These are phyloP conservation scores for Pavlovales sp. DNA, from an alignment of 208 protist genomes.

Conservation along the genomic window DNA sequence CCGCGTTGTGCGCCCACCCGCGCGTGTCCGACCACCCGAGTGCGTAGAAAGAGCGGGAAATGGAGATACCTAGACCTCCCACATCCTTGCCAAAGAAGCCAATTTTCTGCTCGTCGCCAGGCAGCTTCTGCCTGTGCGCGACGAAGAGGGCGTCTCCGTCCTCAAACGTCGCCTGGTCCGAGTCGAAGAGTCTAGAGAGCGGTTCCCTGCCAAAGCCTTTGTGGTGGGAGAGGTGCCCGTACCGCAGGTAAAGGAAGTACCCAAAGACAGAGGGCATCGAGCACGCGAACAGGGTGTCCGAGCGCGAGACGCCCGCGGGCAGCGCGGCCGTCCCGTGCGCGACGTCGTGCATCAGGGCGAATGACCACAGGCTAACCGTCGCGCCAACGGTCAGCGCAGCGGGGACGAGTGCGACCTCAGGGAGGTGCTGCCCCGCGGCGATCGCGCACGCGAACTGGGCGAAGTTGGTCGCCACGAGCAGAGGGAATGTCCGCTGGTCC, in stretches of 20 bases:
- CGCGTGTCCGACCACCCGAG: not conserved
- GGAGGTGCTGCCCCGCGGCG: not conserved
- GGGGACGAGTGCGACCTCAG: not conserved
- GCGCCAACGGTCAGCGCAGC: not conserved
- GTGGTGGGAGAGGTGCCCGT: conserved; percentile 21
- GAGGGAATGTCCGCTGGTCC: not conserved
- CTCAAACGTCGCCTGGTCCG: conserved; percentile 6
- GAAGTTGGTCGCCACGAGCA: not conserved
- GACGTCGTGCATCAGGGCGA: conserved; percentile 34
- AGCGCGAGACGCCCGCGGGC: not conserved
- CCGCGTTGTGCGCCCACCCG: not conserved
- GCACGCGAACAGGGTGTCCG: conserved; percentile 9
- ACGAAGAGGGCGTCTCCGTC: conserved; percentile 32
- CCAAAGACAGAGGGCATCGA: conserved; percentile 22
- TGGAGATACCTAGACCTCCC: conserved; percentile 19
- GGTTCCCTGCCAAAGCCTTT: not conserved
- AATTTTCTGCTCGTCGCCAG: not conserved
- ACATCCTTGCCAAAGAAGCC: conserved; percentile 27
- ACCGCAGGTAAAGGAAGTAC: conserved; percentile 26
- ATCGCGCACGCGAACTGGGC: not conserved
- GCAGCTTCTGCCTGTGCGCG: not conserved
- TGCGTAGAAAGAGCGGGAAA: conserved; percentile 17
- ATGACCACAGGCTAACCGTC: conserved; percentile 7
- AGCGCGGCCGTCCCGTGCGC: conserved; percentile 3
- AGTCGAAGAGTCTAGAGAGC: conserved; percentile 5